phyloP scores from a whole-genome alignment of 2,329 filamentous ascomycete species.

The Clonostachys byssicola region DNA sequence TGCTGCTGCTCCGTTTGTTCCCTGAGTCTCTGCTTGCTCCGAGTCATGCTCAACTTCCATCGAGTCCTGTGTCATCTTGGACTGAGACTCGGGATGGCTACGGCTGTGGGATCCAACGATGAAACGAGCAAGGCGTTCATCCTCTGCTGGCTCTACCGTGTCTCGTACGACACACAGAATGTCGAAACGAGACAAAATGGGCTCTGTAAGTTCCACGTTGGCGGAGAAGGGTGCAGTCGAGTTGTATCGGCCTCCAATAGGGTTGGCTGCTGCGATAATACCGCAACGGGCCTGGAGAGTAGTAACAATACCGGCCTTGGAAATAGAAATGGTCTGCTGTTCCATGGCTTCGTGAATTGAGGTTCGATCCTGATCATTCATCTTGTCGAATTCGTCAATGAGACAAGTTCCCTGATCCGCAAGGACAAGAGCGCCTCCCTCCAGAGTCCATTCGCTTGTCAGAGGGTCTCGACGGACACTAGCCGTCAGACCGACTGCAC shows the following conservation, averaged over 20 bases:
- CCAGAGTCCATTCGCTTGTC: constrained; percentile 95
- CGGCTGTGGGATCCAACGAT: constrained; percentile 92
- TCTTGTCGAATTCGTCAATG: constrained; percentile 99
- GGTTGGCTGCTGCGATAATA: constrained; percentile 95
- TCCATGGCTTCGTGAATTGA: constrained; percentile 99
- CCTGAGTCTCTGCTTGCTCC: constrained; percentile 30
- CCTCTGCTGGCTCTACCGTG: constrained; percentile 86
- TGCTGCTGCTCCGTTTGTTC: constrained; percentile 6
- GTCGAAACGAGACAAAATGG: constrained; percentile 96
- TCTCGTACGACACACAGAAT: constrained; percentile 95
- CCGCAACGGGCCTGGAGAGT: constrained; percentile 94
- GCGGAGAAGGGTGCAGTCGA: constrained; percentile 92
- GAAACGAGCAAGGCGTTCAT: constrained; percentile 89
- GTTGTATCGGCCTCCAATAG: constrained; percentile 94
- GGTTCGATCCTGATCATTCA: constrained; percentile 98
- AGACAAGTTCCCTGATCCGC: constrained; percentile 93
- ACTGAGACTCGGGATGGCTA: constrained; percentile 67
- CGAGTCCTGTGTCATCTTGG: constrained; percentile 51
- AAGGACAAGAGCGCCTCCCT: constrained; percentile 91
- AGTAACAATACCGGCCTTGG: constrained; percentile 96
- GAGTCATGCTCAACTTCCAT: constrained; percentile 63
- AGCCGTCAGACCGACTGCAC: constrained; percentile 94
- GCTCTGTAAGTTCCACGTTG: constrained; percentile 95
- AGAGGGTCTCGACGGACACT: constrained; percentile 93
- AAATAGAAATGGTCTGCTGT: constrained; percentile 98